Base-by-base conservation (phyloP, 805 yeast species). In the Debaryomyces castellii region DNA sequence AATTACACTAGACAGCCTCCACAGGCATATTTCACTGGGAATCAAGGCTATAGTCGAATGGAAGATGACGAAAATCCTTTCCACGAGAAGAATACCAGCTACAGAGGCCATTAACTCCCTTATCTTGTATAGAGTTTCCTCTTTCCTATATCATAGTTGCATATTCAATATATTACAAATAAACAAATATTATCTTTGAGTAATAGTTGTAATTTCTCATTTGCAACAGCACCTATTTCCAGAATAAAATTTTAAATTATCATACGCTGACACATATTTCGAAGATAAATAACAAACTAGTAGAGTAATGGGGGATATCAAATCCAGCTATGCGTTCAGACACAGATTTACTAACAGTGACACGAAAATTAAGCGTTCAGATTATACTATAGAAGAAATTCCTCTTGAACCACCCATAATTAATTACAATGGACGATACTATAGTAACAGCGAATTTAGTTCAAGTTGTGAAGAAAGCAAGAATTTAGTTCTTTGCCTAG, bases 401-500 rank as follows among this genome's bases (percentile, higher is more conserved):
- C 17, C 20, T n/a, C 16, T 43, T 8, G 39, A 28, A 23, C 21
- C 47, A 11, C 47, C 39, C 14, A 20, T 24, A 7, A 25, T 44
- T 9, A 18, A 20, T 6, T 40, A 28, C 16, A 21, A 20, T 3
- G 40, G 22, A n/a, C 28, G 27, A 11, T 20, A 10, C 5, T 23
- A 10, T 27, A 36, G 18, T n/a, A 6, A 14, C 8, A 33, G 18
- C 3, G 27, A 25, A 10, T 4, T 40, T 20, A 11, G 25, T 24
- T 12, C 6, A 8, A 21, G 20, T n/a, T 20, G 4, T 18, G n/a
- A n/a, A n/a, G n/a, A n/a, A n/a, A 35, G 11, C 17, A 21, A 35
- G 24, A 20, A 18, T 20, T 62, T 82, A 20, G 63, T 83, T 1
- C 57, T 82, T 10, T 82, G 87, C 54, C 74, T 83, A 41, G 87